These are phyloP conservation scores for Planoprotostelium fungivorum DNA, from an alignment of 78 protist genomes.

Conservation along the genomic window DNA sequence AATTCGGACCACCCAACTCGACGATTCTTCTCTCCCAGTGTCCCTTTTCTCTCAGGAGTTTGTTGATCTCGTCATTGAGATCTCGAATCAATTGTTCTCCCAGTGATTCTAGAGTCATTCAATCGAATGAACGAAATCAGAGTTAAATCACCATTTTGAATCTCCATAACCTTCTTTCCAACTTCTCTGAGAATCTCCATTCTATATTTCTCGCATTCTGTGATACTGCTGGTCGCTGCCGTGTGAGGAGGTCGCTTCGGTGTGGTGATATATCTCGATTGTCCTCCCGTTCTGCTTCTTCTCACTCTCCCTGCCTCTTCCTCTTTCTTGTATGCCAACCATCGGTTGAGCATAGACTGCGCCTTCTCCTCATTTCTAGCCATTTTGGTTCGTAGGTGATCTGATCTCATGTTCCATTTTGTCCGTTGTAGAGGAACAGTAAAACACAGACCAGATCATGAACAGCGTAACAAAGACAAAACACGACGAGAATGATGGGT, in stretches of 20 bases:
- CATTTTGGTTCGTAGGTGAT: too few species aligned
- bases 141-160: slow-evolving; percentile 74
- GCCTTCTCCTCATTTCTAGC: slow-evolving; percentile 96
- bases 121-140: slow-evolving; percentile 10
- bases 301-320: slow-evolving; percentile 9
- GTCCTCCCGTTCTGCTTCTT: background rate
- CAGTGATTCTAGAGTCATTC: slow-evolving; percentile 60
- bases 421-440: too few species aligned
- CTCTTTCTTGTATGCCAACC: slow-evolving; percentile 43
- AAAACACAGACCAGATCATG: too few species aligned
- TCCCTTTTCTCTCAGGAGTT: slow-evolving; percentile 75
- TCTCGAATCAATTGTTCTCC: slow-evolving; percentile 90
- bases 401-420: too few species aligned
- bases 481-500: too few species aligned
- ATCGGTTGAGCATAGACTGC: slow-evolving; percentile 84
- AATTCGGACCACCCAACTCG: slow-evolving; percentile 89
- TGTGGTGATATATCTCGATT: background rate
- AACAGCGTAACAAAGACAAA: too few species aligned
- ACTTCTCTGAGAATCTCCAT: slow-evolving; percentile 72
- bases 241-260: slow-evolving; percentile 68
- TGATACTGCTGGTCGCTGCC: slow-evolving; percentile 35
- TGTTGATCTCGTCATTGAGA: slow-evolving; percentile 94
- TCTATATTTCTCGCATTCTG: slow-evolving; percentile 84
- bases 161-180: slow-evolving; percentile 73
- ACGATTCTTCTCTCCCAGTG: slow-evolving; percentile 92